Evolutionary conservation across 2,329 filamentous ascomycete genomes (phyloP), one percentile per base, ranked within the genome.

Genomic region (Aspergillus chevalieri): DNA sequence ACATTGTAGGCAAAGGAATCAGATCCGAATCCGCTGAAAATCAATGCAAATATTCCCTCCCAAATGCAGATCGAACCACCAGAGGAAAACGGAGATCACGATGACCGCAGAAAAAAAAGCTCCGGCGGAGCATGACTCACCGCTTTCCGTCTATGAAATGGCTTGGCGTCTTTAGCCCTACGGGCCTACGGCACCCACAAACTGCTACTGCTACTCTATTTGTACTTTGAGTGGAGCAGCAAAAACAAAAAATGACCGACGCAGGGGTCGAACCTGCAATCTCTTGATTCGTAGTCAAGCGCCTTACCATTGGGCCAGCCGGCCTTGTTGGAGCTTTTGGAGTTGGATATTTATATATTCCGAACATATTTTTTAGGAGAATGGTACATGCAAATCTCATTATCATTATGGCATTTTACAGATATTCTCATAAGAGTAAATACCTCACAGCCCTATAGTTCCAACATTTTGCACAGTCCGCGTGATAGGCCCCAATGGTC

Each of bases 251-350:
- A 60, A 44, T 67, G 65, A 67, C 64, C 65, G 62, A 67, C 65
- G 65, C 64, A 66, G 65, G 65, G 58, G 44, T 74, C 70, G 71
- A 74, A 74, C 72, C 71, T 72, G 66, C 70, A 74, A 74, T 74
- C 72, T 74, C 69, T 73, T 74, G 72, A 74, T 74, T 72, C 72
- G 72, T 74, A 75, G 72, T 75, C 72, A 74, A 73, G 69, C 72
- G 71, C 72, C 71, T 74, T 75, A 66, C 72, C 72, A 74, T 74
- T 74, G 69, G 70, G 71, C 71, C 69, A 72, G 62, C 59, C 58
- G 61, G 56, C 61, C 62, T 19, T 41, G n/a, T 17, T 36, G 8
- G 2, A 1, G 2, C 0, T 17, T 9, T 17, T 12, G n/a, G 2
- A 41, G 1, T 22, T 43, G 17, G 14, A n/a, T n/a, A 10, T 10